Evolutionary conservation across 352 stramenopile species (phyloP), one percentile per base, ranked within the genome.

Genomic region (Blastocystis sp.): DNA sequence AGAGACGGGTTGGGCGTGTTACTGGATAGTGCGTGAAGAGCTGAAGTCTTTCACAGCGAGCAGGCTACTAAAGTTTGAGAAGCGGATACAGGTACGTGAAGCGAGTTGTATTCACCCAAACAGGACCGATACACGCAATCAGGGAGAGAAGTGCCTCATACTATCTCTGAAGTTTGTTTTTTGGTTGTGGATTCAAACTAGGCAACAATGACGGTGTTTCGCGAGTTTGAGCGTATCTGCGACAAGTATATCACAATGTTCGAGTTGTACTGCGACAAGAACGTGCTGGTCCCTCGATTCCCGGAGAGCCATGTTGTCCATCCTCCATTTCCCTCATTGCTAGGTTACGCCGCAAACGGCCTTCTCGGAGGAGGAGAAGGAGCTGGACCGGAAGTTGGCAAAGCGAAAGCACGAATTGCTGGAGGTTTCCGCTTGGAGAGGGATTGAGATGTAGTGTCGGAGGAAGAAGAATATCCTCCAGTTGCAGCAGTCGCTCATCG

Each of bases 161-260:
- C 10, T 48, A 24, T 84, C 24, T 38, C 74, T 19, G 74, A 84
- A 52, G 74, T 84, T 54, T 0, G 3, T 45, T 4, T 1, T 54
- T 60, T n/a, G 7, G n/a, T 19, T 60, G 21, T 40, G 21, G n/a
- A 17, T 17, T 59, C 19, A 70, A 54, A 34, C 3, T 84, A 84
- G 74, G 74, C 14, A 24, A 84, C 74, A n/a, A 59, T 70, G 59
- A 11, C 21, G n/a, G 74, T 84, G 19, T 84, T 68, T 69, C 54
- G 66, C 9, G 74, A 84, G 48, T 84, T 84, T 38, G 74, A 84
- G 21, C 54, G 40, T 2, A 59, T 84, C 3, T 84, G 74, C 43
- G 74, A 84, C 21, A 84, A 84, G 57, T 84, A 84, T 64, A 68
- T 84, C 24, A 52, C 10, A 10, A 84, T 84, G 74, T 84, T 84